Evolutionary conservation across 73 alveolate genomes (phyloP).

Genomic region (Stentor coeruleus): DNA sequence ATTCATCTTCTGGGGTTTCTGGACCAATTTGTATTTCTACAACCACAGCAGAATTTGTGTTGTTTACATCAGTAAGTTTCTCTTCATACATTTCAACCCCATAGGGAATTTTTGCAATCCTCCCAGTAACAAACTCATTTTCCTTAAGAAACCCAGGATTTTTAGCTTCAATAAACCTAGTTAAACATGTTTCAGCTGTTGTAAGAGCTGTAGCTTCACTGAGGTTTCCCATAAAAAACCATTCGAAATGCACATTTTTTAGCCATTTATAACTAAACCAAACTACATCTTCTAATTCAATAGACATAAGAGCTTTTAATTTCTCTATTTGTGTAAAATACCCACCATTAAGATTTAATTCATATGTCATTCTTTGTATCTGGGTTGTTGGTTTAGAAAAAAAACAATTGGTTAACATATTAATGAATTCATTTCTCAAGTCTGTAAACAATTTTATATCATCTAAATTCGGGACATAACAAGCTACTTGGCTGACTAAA

Average conservation of each 20-base stretch:
- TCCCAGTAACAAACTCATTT: slow-evolving; percentile 46
- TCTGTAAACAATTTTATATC: slow-evolving; percentile 42
- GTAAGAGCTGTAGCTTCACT: slow-evolving; percentile 39
- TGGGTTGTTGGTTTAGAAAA: slow-evolving; percentile 43
- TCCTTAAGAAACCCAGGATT: slow-evolving; percentile 48
- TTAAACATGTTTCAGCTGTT: background rate
- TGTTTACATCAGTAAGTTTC: background rate
- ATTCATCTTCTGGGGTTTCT: background rate
- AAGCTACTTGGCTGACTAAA: slow-evolving; percentile 32
- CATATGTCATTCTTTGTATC: slow-evolving; percentile 28
- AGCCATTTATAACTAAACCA: slow-evolving; percentile 34
- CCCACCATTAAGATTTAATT: slow-evolving; percentile 32
- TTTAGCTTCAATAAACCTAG: background rate
- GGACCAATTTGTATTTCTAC: background rate
- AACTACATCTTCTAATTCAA: slow-evolving; percentile 37
- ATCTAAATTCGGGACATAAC: slow-evolving; percentile 30
- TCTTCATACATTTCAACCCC: background rate
- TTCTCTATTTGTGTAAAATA: slow-evolving; percentile 28
- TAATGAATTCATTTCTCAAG: background rate
- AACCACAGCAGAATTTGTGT: background rate
- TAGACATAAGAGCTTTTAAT: slow-evolving; percentile 22
- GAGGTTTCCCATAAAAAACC: slow-evolving; percentile 72
- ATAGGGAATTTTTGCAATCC: slow-evolving; percentile 40
- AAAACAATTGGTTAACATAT: slow-evolving; percentile 31
- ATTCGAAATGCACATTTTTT: slow-evolving; percentile 37